Conservation (phyloP, 192 early-diverging fungal species). For the Mortierella antarctica region DNA sequence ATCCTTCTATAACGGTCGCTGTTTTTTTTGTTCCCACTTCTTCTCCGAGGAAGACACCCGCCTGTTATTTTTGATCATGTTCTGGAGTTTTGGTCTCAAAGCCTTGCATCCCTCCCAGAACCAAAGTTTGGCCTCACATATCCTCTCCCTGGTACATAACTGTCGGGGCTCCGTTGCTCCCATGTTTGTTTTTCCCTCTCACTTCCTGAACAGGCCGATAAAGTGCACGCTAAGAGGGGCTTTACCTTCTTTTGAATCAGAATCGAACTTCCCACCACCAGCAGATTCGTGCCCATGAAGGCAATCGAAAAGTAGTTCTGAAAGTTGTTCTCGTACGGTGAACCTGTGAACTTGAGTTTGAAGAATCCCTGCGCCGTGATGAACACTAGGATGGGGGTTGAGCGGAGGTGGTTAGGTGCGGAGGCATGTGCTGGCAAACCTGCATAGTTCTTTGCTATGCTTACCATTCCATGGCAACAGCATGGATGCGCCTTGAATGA, state of each 20-base stretch:
- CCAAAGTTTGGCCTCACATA: too few relatives aligned
- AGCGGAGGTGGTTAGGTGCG: neutral
- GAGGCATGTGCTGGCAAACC: neutral
- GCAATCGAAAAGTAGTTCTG: conserved; percentile 81
- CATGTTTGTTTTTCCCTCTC: neutral
- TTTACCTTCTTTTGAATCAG: conserved; percentile 62
- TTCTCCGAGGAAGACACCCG: too few relatives aligned
- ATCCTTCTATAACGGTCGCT: too few relatives aligned
- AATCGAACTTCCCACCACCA: conserved; percentile 62
- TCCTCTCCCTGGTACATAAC: too few relatives aligned
- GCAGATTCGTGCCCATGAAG: conserved; percentile 71
- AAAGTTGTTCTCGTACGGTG: conserved; percentile 70
- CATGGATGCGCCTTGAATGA: conserved; percentile 79
- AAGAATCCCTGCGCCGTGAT: conserved; percentile 86
- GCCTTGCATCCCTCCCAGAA: too few relatives aligned
- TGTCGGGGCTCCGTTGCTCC: neutral
- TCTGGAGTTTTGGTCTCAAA: too few relatives aligned
- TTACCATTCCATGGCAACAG: conserved; percentile 84
- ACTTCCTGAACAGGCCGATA: neutral
- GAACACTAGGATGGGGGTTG: conserved; percentile 57
- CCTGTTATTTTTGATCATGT: too few relatives aligned
- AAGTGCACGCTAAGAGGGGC: neutral
- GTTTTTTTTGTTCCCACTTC: too few relatives aligned
- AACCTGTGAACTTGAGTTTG: conserved; percentile 67
- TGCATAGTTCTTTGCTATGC: neutral